These are phyloP conservation scores for Mucor indicus DNA, from an alignment of 371 early-diverging fungal species.

Conservation along the genomic window DNA sequence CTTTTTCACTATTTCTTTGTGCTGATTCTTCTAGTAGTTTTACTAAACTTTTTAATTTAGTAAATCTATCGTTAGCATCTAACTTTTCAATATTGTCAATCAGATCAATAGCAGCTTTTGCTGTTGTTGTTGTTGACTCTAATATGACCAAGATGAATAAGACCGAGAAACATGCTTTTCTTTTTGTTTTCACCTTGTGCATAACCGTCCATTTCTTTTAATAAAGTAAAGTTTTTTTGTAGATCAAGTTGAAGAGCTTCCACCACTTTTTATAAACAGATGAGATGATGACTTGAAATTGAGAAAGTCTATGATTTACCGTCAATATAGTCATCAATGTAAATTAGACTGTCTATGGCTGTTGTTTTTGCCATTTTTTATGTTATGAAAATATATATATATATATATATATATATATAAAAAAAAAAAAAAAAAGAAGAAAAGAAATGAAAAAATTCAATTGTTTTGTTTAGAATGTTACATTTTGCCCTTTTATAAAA, in stretches of 20 bases:
- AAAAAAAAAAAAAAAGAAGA: background rate
- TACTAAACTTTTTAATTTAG: slow-evolving; percentile 58
- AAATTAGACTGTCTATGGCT: slow-evolving; percentile 53
- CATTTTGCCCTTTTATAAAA: too few species aligned
- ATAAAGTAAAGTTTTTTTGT: slow-evolving; percentile 82
- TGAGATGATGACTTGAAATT: background rate
- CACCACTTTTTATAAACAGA: slow-evolving; percentile 68
- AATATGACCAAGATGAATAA: too few species aligned
- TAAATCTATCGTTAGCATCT: slow-evolving; percentile 55
- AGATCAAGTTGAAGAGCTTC: slow-evolving; percentile 89
- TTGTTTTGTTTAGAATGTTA: too few species aligned
- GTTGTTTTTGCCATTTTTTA: slow-evolving; percentile 3
- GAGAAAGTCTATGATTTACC: slow-evolving; percentile 44
- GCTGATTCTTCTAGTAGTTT: slow-evolving; percentile 66
- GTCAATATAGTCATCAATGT: slow-evolving; percentile 89
- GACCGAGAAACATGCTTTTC: background rate
- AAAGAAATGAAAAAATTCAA: background rate
- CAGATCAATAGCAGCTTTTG: slow-evolving; percentile 55
- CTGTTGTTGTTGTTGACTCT: slow-evolving; percentile 64
- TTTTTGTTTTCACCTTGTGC: slow-evolving; percentile 60
- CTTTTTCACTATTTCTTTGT: slow-evolving; percentile 90
- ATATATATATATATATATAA: too few species aligned
- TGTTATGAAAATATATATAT: too few species aligned
- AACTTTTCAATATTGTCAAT: slow-evolving; percentile 49
- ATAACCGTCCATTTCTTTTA: slow-evolving; percentile 85